Conservation (phyloP, 805 yeast species). For the Lipomyces spencermartinsiae region DNA sequence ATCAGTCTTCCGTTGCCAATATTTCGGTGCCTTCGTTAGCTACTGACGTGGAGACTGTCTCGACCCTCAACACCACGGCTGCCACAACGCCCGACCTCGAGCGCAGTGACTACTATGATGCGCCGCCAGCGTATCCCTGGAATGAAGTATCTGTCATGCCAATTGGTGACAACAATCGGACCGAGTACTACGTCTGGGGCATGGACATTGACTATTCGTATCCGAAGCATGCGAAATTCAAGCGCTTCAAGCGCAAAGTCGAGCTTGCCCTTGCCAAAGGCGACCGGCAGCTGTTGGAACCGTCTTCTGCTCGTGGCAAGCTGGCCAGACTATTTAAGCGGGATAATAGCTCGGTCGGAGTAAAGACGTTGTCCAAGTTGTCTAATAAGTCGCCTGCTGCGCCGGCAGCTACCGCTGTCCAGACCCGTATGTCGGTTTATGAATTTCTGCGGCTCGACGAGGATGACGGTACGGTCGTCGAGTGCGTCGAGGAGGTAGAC, state of each 20-base stretch:
- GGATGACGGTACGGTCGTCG: neutral
- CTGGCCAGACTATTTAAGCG: neutral
- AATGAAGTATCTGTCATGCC: neutral
- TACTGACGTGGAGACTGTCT: neutral
- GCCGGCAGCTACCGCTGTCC: neutral
- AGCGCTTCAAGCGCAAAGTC: neutral
- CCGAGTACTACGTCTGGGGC: neutral
- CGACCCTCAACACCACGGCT: neutral
- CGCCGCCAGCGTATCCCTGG: neutral
- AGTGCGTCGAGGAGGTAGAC: conserved; percentile 2
- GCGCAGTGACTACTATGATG: neutral
- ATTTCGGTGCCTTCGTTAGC: neutral
- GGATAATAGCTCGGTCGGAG: neutral
- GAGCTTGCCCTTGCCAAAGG: neutral
- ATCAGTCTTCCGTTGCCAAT: neutral
- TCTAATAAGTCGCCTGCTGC: neutral
- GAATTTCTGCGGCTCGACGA: conserved; percentile 1
- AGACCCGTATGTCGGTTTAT: neutral
- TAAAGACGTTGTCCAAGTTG: neutral
- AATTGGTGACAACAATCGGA: conserved; percentile 1
- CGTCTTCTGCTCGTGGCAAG: neutral
- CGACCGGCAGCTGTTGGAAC: neutral
- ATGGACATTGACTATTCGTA: neutral
- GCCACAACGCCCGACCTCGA: neutral
- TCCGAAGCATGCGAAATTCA: neutral